Evolutionary conservation across 2,329 filamentous ascomycete genomes (phyloP), one percentile per base, ranked within the genome.

Genomic region (Claviceps arundinis): DNA sequence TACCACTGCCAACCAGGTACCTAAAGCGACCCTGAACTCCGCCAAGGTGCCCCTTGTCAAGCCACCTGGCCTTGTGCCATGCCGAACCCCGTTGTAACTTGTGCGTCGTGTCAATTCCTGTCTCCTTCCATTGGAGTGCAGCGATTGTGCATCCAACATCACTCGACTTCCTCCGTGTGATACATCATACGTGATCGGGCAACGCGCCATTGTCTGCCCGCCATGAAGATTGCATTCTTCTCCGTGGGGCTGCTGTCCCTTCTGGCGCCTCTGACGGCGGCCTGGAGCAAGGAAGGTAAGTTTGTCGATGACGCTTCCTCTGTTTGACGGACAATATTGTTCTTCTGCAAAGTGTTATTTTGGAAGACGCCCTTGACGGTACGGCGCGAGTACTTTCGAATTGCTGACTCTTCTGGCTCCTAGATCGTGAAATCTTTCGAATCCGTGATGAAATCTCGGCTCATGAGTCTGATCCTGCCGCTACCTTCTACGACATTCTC

Each of bases 371-470:
- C 9, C 9, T 11, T 11, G 11, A 11, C 30, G 30, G 4, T 4
- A 34, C 30, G 30, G 30, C 30, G 9, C 17, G 41, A 11, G 16
- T 6, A 44, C 13, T 14, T 44, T 2, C 3, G 1, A 16, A 22
- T 16, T 16, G 42, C 42, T 44, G 19, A 44, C 42, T 26, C 13
- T 16, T 44, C 13, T 26, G 16, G 43, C 41, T 45, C 47, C 30
- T 62, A 94, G 93, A 98, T 71, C 89, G 94, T 65, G 93, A 98
- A 72, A 97, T 98, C 73, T 98, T 98, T 74, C 87, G 89, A 61
- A 77, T 98, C 56, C 85, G 85, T 64, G 89, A 96, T 71, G 93
- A 97, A 67, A 80, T 98, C 52, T 71, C 80, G 45, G 74, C 82
- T 58, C 87, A 96, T 67, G 89, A 96, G 67, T 52, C 63, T 37